A percentile compares a stretch with the other conserved stretches of the same genome.
Evolutionary conservation across 768 basidiomycete genomes (phyloP).

Genomic region (Pholiota microspora): DNA sequence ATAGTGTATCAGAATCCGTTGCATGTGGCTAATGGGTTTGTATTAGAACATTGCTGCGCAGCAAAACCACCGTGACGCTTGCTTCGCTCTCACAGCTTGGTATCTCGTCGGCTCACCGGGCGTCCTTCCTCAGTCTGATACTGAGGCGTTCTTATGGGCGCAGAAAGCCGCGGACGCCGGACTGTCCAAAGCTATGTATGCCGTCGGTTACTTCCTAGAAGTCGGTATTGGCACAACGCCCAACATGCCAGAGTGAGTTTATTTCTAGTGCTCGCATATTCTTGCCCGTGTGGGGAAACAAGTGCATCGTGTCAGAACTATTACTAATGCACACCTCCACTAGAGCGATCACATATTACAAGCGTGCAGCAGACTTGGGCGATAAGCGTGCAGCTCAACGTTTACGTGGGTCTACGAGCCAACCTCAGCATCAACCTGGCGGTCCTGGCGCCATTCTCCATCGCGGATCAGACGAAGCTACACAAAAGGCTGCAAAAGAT

Average conservation of each 20-base stretch:
- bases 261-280: neutral
- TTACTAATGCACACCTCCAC: constrained; percentile 9
- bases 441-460: constrained; percentile 61
- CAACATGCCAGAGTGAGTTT: constrained; percentile 63
- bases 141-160: constrained; percentile 97
- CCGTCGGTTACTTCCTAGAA: constrained; percentile 96
- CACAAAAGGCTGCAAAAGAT: constrained; percentile 56
- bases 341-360: constrained; percentile 81
- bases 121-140: constrained; percentile 96
- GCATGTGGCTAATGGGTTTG: constrained; percentile 10
- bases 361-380: constrained; percentile 85
- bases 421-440: constrained; percentile 54
- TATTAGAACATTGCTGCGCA: constrained; percentile 94
- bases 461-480: constrained; percentile 46
- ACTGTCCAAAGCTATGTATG: constrained; percentile 95
- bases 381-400: constrained; percentile 93
- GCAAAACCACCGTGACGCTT: constrained; percentile 94
- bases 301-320: constrained; percentile 6
- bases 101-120: constrained; percentile 98
- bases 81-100: constrained; percentile 98
- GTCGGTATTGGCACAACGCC: constrained; percentile 84
- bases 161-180: constrained; percentile 92
- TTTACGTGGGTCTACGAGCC: constrained; percentile 58
- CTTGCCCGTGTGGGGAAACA: too few relatives aligned
- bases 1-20: constrained; percentile 5